phyloP scores from a whole-genome alignment of 2,329 filamentous ascomycete species.

The Trichoderma atroviride region DNA sequence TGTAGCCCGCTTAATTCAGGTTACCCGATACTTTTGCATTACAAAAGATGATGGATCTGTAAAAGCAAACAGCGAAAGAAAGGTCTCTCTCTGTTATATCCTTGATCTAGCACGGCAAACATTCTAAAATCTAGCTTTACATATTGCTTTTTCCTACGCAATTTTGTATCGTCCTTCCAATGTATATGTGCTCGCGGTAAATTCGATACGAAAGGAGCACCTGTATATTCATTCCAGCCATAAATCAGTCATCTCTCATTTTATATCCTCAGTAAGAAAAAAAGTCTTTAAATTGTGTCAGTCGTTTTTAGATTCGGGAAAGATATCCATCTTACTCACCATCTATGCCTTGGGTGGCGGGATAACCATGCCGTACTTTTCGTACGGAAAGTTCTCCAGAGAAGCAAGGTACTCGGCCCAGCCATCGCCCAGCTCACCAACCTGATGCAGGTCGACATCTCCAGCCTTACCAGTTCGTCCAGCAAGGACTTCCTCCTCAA shows the following conservation, averaged over 20 bases:
- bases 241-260: not conserved
- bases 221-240: not conserved
- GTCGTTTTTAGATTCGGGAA: not conserved
- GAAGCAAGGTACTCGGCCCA: slow-evolving; percentile 60
- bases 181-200: not conserved
- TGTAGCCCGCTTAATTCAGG: not conserved
- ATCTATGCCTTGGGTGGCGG: slow-evolving; percentile 30
- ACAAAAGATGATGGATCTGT: not conserved
- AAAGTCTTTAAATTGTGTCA: not conserved
- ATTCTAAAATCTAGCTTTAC: not conserved
- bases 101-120: not conserved
- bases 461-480: slow-evolving; percentile 73
- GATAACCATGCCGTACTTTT: slow-evolving; percentile 60
- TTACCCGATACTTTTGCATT: not conserved
- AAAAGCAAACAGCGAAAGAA: not conserved
- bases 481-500: slow-evolving; percentile 80
- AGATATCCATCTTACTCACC: not conserved
- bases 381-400: slow-evolving; percentile 60
- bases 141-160: not conserved
- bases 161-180: not conserved
- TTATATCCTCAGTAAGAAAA: not conserved
- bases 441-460: slow-evolving; percentile 55
- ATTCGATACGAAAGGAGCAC: not conserved
- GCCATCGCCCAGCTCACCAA: slow-evolving; percentile 61
- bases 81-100: not conserved